A percentile compares a stretch with the other conserved stretches of the same genome.
Evolutionary conservation across 2,329 filamentous ascomycete genomes (phyloP).

Genomic region (Cercospora sojina): DNA sequence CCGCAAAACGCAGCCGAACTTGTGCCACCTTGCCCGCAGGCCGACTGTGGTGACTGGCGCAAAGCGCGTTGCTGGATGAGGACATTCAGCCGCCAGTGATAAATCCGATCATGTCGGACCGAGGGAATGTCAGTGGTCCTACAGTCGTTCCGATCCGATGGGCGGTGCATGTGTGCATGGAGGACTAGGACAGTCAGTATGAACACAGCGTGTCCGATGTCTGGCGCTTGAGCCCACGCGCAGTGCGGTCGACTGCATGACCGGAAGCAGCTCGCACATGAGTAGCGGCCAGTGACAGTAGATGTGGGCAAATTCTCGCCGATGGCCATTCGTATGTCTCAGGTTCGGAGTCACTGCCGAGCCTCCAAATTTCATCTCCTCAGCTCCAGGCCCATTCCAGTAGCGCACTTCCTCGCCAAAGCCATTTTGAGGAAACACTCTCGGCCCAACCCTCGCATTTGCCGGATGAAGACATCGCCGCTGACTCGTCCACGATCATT

Average conservation of each 20-base stretch:
- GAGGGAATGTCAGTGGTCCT: background rate
- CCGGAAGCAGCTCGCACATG: background rate
- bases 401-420: conserved; percentile 71
- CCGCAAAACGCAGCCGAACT: background rate
- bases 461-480: conserved; percentile 71
- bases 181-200: background rate
- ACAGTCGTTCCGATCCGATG: background rate
- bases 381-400: conserved; percentile 67
- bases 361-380: background rate
- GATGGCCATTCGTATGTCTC: background rate
- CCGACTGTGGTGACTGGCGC: background rate
- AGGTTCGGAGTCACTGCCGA: background rate
- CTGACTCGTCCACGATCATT: conserved; percentile 71
- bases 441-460: conserved; percentile 68
- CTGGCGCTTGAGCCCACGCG: background rate
- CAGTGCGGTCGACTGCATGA: background rate
- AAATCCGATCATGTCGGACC: background rate
- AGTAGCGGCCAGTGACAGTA: background rate
- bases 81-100: background rate
- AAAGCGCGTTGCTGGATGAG: background rate
- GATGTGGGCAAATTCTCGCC: background rate
- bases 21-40: background rate
- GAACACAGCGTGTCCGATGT: background rate
- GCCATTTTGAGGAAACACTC: conserved; percentile 86
- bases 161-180: background rate